Percentiles rank a stretch among this genome's conserved stretches.
Conservation (phyloP, 2,329 filamentous ascomycete genomes). For the Colletotrichum sp. region DNA sequence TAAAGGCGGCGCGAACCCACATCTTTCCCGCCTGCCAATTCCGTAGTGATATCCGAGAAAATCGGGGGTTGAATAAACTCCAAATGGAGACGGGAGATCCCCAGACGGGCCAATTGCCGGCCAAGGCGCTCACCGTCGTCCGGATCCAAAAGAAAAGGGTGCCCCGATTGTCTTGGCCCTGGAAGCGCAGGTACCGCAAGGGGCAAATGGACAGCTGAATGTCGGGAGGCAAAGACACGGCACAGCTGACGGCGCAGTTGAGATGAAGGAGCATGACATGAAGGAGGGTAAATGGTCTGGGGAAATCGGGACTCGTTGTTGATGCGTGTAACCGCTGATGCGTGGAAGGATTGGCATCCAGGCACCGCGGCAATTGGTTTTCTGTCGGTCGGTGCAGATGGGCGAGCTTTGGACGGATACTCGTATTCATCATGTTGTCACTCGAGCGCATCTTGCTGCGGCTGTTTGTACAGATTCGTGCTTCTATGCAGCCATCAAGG, state of each 20-base stretch:
- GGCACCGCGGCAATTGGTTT: not conserved
- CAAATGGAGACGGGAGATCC: constrained; percentile 11
- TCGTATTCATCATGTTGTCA: not conserved
- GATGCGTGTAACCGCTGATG: not conserved
- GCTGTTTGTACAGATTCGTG: not conserved
- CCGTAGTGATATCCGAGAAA: constrained; percentile 2
- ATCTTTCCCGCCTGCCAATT: constrained; percentile 12
- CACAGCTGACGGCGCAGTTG: not conserved
- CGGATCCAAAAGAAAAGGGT: not conserved
- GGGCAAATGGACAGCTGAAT: not conserved
- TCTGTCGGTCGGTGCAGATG: not conserved
- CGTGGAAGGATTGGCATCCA: not conserved
- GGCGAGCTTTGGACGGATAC: not conserved
- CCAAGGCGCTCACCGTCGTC: not conserved
- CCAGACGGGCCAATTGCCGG: constrained; percentile 4
- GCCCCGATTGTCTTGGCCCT: not conserved
- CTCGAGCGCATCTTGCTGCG: not conserved
- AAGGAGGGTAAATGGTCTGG: not conserved
- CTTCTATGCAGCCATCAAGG: not conserved
- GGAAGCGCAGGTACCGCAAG: not conserved
- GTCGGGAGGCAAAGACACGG: not conserved
- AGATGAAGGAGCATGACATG: not conserved
- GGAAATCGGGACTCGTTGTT: not conserved
- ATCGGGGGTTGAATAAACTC: constrained; percentile 2
- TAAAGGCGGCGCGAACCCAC: not conserved